Evolutionary conservation across 2,329 filamentous ascomycete genomes (phyloP), one percentile per base, ranked within the genome.

Genomic region (Aspergillus candidus): DNA sequence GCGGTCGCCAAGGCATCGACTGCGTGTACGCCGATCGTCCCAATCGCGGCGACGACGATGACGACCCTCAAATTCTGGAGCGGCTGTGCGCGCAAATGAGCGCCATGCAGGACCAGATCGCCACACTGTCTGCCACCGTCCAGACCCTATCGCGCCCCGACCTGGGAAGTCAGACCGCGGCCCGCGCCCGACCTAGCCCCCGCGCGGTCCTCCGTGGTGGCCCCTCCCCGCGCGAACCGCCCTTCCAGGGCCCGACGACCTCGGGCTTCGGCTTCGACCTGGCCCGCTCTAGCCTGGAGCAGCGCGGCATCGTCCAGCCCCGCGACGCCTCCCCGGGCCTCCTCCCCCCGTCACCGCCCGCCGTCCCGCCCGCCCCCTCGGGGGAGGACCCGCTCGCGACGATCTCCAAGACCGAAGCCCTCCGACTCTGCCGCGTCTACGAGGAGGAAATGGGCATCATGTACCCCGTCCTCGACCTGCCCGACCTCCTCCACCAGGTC

Each of bases 391-490:
- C 88, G 0, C 75, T 96, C 8, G 88, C 88, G 79, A 76, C 80
- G 11, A 76, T 93, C 33, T 76, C 77, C 37, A 82, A 83, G 59
- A 77, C 84, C 14, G 88, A 96, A 60, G 87, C 91, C 54, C 63
- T 89, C n/a, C 79, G 87, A 1, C 69, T 95, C 6, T 87, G 86
- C 52, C 74, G 77, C 7, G 72, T 94, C 0, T 90, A 91, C 59
- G 85, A 94, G 51, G 88, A 95, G 55, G 89, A 95, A 61, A 83
- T 93, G 64, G 87, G 87, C 29, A 78, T 90, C 55, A 93, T 94
- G 87, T 94, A 94, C 60, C 89, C 89, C 0, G 80, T 94, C 3
- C 61, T 94, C 38, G 78, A 86, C 49, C 81, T 93, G 22, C 76
- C 84, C 48, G 51, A 75, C 44, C 71, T 93, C 29, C 78, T 88